These are phyloP conservation scores for Carex myosuroides DNA, from an alignment of 176 grass and related monocot species.

Conservation along the genomic window DNA sequence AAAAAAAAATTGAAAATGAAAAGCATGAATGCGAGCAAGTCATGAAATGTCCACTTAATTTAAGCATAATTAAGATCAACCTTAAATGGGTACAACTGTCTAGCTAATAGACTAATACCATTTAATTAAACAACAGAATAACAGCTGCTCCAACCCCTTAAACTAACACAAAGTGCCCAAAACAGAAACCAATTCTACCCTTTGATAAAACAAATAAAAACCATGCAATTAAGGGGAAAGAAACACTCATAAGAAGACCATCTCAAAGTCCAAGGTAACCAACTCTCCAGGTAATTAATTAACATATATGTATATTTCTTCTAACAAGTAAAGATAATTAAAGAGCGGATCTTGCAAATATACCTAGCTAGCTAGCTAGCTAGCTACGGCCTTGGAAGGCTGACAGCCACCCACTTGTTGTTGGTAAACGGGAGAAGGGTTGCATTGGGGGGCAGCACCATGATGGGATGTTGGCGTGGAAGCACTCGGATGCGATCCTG, in stretches of 20 bases:
- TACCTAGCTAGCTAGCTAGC: conserved; percentile 36
- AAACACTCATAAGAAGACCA: too few relatives aligned
- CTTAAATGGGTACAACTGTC: neutral
- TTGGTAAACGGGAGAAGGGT: conserved; percentile 44
- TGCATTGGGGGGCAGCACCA: conserved; percentile 33
- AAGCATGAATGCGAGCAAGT: neutral
- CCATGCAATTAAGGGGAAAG: too few relatives aligned
- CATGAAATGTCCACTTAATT: neutral
- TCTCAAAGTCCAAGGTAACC: too few relatives aligned
- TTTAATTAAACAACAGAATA: too few relatives aligned
- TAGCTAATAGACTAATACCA: too few relatives aligned
- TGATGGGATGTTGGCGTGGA: conserved; percentile 20
- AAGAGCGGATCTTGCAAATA: neutral
- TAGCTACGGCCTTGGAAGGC: conserved; percentile 35
- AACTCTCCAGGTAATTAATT: too few relatives aligned
- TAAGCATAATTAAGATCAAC: neutral
- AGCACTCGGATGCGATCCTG: conserved; percentile 34
- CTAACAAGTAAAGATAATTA: neutral
- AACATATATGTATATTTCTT: neutral
- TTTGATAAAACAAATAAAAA: too few relatives aligned
- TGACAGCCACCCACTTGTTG: conserved; percentile 47
- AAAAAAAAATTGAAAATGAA: neutral
- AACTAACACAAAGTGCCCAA: too few relatives aligned
- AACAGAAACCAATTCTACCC: too few relatives aligned
- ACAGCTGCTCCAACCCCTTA: too few relatives aligned